Conservation (phyloP, 2,329 filamentous ascomycete species). For the Nannizziopsis arthrosporioides region DNA sequence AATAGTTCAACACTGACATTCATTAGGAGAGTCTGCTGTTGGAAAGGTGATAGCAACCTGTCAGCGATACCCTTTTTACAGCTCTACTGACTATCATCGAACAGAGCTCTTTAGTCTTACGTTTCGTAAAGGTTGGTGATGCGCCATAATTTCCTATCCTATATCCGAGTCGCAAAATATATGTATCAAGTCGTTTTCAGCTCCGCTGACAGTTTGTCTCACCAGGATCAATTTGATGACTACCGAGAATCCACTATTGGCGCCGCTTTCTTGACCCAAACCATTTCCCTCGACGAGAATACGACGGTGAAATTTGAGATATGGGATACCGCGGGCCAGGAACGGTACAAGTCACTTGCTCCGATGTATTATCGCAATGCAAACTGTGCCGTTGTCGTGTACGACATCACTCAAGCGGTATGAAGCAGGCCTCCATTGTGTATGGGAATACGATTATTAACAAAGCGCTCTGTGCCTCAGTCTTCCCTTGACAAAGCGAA, state of each 20-base stretch:
- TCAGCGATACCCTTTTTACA: constrained; percentile 10
- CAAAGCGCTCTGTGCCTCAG: constrained; percentile 37
- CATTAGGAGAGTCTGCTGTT: constrained; percentile 85
- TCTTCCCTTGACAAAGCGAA: constrained; percentile 97
- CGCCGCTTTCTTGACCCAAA: constrained; percentile 97
- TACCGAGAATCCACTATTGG: constrained; percentile 97
- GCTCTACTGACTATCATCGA: constrained; percentile 24
- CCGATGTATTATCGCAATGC: constrained; percentile 99
- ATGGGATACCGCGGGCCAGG: constrained; percentile 97
- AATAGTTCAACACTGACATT: constrained; percentile 5
- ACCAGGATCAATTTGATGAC: constrained; percentile 94
- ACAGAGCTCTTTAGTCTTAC: constrained; percentile 90
- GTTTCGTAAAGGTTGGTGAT: constrained; percentile 84
- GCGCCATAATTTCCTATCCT: background rate
- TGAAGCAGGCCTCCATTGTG: constrained; percentile 23
- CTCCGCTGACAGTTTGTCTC: background rate
- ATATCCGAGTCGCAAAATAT: background rate
- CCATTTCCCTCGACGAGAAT: constrained; percentile 92
- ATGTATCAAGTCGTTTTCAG: background rate
- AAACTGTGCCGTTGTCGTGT: constrained; percentile 97
- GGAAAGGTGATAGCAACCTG: constrained; percentile 60
- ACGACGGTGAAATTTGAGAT: constrained; percentile 99
- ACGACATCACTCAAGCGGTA: constrained; percentile 99
- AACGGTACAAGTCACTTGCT: constrained; percentile 95
- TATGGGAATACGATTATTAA: background rate